phyloP scores from a whole-genome alignment of 495 filamentous ascomycete species.

The Aspergillus heteromorphus region DNA sequence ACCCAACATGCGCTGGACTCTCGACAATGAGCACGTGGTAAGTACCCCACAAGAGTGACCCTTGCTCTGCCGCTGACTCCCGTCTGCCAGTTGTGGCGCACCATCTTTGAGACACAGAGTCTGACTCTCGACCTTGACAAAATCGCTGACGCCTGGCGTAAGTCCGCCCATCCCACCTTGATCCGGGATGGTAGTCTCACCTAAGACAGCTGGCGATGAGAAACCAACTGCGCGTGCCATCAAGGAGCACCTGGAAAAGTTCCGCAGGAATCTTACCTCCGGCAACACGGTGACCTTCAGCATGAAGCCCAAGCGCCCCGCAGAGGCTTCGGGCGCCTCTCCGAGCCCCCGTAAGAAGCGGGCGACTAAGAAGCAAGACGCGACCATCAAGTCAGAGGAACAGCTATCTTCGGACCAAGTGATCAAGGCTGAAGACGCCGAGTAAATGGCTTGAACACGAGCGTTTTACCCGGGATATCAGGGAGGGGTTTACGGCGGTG shows the following conservation, averaged over 20 bases:
- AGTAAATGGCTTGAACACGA: too few species aligned
- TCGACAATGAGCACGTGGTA: conserved; percentile 9
- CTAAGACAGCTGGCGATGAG: neutral
- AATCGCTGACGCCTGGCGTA: conserved; percentile 9
- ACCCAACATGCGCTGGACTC: conserved; percentile 8
- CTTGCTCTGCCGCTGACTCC: too few species aligned
- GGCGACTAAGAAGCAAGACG: neutral
- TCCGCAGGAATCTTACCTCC: conserved; percentile 7
- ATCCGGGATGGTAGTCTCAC: neutral
- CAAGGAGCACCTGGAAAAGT: conserved; percentile 8
- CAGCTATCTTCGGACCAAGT: too few species aligned
- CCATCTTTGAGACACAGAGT: conserved; percentile 10
- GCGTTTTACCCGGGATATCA: too few species aligned
- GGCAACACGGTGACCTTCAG: conserved; percentile 9
- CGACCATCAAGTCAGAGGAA: neutral
- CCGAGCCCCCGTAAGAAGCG: neutral
- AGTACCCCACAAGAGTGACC: neutral
- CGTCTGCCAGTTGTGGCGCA: conserved; percentile 13
- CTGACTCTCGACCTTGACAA: conserved; percentile 12
- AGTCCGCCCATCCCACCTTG: neutral
- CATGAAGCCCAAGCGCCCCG: conserved; percentile 1
- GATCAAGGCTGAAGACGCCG: too few species aligned
- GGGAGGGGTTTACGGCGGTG: too few species aligned
- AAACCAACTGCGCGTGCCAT: conserved; percentile 13
- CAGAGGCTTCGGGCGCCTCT: neutral